Evolutionary conservation across 78 protist species (phyloP), one percentile per base, ranked within the genome.

Genomic region (Polysphondylium violaceum): DNA sequence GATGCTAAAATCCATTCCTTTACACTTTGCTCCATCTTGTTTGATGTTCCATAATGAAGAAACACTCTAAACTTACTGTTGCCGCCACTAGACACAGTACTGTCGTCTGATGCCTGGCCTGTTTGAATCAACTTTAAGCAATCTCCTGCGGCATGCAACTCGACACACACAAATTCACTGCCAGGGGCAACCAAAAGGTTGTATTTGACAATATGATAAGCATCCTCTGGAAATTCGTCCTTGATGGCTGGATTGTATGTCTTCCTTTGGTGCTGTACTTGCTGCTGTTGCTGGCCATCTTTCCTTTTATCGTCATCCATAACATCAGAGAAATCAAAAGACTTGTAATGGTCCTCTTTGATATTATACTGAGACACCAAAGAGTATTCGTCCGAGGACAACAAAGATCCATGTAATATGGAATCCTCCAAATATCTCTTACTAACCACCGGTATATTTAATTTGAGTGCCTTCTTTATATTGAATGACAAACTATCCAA

Each of bases 351-450:
- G 43, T 69, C 60, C 14, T 83, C 91, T 59, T 69, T 83, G 43
- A 83, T 83, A 35, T 83, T 83, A n/a, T 83, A 83, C 38, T 53
- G 36, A n/a, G 91, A 83, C 19, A 69, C 79, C 11, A 83, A 44
- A 58, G 58, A 44, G 43, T 83, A 83, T 53, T 83, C 67, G 31
- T 69, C 64, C 1, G 68, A 23, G 4, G 91, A 71, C 12, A 83
- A 44, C 31, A 83, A 56, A n/a, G 8, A 16, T 2, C 79, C 79
- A 67, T 36, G 33, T 9, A 50, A 63, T 33, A 41, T 25, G 21
- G 91, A 83, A 69, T 83, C 91, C 6, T 69, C 79, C 17, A 83
- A 31, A 71, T 71, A 83, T 58, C 65, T 74, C 11, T 71, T 40
- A 19, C 81, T 55, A 8, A 83, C 73, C 2, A 83, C 38, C 41